Conservation (phyloP, 306 rosid genomes). For the Rosa rugosa region DNA sequence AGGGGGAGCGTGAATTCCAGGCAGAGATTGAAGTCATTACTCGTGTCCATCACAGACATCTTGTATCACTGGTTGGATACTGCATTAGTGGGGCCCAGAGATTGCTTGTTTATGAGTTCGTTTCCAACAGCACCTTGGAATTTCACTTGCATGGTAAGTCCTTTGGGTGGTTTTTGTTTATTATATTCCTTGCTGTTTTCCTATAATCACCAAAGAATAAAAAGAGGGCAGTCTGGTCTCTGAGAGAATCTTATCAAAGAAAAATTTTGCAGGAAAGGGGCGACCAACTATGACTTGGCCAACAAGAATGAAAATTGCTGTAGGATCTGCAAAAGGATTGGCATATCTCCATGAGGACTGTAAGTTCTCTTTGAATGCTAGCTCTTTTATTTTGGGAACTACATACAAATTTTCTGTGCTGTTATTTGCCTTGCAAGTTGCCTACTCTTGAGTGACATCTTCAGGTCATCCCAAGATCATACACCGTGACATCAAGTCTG, state of each 20-base stretch:
- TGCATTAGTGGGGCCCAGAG: conserved; percentile 48
- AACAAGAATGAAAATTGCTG: conserved; percentile 38
- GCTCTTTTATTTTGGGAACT: neutral
- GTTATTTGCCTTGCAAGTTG: conserved; percentile 1
- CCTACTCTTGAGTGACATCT: conserved; percentile 18
- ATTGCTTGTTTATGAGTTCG: conserved; percentile 66
- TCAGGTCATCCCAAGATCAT: conserved; percentile 48
- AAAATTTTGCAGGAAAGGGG: conserved; percentile 31
- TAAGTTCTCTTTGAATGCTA: conserved; percentile 16
- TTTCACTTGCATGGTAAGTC: conserved; percentile 62
- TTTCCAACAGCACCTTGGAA: conserved; percentile 47
- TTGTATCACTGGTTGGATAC: conserved; percentile 63
- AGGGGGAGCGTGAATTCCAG: conserved; percentile 69
- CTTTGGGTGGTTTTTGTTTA: neutral
- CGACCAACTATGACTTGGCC: conserved; percentile 36
- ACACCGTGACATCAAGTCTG: conserved; percentile 44
- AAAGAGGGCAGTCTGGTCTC: neutral
- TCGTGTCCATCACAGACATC: conserved; percentile 68
- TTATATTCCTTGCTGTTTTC: neutral
- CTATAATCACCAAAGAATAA: neutral
- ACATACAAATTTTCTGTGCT: neutral
- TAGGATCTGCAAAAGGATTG: conserved; percentile 47
- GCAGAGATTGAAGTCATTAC: conserved; percentile 68
- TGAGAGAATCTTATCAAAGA: neutral
- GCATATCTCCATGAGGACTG: conserved; percentile 50